These are phyloP conservation scores for Leishmania mexicana DNA, from an alignment of 208 protist species.

Conservation along the genomic window DNA sequence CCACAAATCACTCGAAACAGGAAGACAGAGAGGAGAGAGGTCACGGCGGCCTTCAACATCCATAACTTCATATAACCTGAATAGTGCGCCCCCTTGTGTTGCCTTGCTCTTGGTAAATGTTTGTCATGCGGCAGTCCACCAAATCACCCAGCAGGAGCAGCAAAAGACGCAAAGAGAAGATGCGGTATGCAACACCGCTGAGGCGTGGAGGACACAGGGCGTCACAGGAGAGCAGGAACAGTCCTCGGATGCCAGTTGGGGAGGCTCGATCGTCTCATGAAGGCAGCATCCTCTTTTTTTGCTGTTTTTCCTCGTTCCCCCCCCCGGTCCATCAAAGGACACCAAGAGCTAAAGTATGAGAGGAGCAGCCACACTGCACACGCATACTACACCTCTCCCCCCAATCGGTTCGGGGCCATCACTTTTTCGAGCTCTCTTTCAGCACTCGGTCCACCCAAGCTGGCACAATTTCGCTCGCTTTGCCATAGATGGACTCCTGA, in stretches of 20 bases:
- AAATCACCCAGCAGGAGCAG: background rate
- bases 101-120: background rate
- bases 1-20: background rate
- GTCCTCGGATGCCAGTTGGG: background rate
- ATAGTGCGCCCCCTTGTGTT: background rate
- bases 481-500: slow-evolving; percentile 49
- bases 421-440: background rate
- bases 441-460: slow-evolving; percentile 61
- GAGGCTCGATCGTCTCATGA: background rate
- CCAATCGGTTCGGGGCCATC: background rate
- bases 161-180: background rate
- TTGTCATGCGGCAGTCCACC: background rate
- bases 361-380: background rate
- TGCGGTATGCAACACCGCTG: background rate
- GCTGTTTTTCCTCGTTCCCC: too few relatives aligned
- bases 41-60: background rate
- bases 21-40: background rate
- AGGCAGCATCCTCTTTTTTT: background rate
- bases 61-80: background rate
- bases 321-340: background rate
- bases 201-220: background rate
- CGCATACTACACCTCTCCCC: background rate
- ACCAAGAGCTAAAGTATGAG: background rate
- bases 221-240: background rate
- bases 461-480: slow-evolving; percentile 56